Conservation (phyloP, 306 rosid genomes). For the Ormosia semicastrata region DNA sequence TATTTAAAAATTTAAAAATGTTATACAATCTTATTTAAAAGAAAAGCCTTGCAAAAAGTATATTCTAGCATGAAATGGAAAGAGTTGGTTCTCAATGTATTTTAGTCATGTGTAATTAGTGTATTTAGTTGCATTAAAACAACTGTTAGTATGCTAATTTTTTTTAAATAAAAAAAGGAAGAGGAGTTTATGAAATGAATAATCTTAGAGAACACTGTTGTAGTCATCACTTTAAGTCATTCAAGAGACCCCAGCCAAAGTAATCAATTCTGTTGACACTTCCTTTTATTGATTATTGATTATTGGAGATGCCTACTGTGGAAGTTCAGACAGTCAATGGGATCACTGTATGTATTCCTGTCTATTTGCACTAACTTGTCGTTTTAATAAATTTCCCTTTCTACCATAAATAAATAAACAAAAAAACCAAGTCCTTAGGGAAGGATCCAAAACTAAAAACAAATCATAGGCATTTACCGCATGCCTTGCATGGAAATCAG, state of each 20-base stretch:
- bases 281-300: background rate
- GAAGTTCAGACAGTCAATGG: background rate
- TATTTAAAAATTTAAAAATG: no score
- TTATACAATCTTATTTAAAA: no score
- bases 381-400: background rate
- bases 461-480: background rate
- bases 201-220: background rate
- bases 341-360: background rate
- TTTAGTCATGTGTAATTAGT: no score
- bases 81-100: no score
- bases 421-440: background rate
- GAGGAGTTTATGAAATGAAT: no score
- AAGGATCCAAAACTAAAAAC: background rate
- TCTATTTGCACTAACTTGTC: background rate
- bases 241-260: no score
- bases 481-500: constrained; percentile 13
- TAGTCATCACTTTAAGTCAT: background rate
- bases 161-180: no score
- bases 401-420: background rate
- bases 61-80: no score
- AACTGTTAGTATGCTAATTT: no score
- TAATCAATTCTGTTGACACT: no score
- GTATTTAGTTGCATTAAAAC: no score
- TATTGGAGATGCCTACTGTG: background rate
- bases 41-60: no score